These are phyloP conservation scores for Wickerhamiella slavikovae DNA, from an alignment of 805 yeast species.

Conservation along the genomic window DNA sequence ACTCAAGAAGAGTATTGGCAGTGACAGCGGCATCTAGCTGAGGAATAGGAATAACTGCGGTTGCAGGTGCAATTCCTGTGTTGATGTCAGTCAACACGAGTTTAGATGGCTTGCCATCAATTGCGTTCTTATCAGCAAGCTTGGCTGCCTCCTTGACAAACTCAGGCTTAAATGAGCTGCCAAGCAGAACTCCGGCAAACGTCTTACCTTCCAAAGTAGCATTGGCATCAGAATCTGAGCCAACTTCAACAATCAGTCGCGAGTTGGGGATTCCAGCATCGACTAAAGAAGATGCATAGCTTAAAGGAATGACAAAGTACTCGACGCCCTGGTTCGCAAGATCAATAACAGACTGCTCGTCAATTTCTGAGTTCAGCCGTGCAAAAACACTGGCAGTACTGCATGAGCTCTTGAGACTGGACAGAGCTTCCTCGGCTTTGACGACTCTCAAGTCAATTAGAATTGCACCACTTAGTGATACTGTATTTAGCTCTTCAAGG, in stretches of 20 bases:
- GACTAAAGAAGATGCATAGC: slow-evolving; percentile 17
- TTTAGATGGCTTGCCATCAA: too few species aligned
- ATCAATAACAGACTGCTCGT: slow-evolving; percentile 27
- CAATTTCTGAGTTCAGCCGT: slow-evolving; percentile 11
- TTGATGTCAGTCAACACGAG: too few species aligned
- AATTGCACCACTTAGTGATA: slow-evolving; percentile 1
- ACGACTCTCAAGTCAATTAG: too few species aligned
- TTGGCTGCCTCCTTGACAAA: slow-evolving; percentile 4
- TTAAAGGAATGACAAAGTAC: slow-evolving; percentile 22
- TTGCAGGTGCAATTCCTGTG: too few species aligned
- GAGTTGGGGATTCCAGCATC: slow-evolving; percentile 31
- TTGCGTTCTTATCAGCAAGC: slow-evolving; percentile 6
- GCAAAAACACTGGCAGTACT: too few species aligned
- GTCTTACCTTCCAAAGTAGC: slow-evolving; percentile 2
- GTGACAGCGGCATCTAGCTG: slow-evolving; percentile 18
- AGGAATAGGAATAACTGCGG: too few species aligned
- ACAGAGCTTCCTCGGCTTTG: too few species aligned
- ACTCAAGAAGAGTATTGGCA: slow-evolving; percentile 26
- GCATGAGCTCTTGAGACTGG: too few species aligned
- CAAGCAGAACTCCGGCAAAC: slow-evolving; percentile 9
- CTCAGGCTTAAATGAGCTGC: slow-evolving; percentile 1
- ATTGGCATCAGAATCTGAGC: slow-evolving; percentile 2
- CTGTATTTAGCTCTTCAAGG: slow-evolving; percentile 1
- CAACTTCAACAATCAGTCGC: slow-evolving; percentile 22
- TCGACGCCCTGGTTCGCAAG: slow-evolving; percentile 42